Percentiles rank a stretch among this genome's conserved stretches.
These are phyloP conservation scores for Pseudocercospora vitis DNA, from an alignment of 2,329 filamentous ascomycete genomes.

Conservation along the genomic window DNA sequence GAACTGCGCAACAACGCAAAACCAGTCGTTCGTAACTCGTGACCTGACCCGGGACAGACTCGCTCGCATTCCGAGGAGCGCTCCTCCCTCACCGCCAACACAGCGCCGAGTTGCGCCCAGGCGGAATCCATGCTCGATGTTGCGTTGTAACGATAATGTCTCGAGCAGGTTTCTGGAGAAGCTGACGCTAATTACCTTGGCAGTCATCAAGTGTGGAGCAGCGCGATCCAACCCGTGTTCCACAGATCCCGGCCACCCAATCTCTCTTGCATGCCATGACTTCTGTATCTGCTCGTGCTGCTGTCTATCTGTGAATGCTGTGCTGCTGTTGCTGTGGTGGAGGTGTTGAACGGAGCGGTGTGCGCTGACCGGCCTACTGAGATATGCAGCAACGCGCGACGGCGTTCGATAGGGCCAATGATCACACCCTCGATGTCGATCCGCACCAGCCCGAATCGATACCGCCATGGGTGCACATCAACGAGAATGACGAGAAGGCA, in stretches of 20 bases:
- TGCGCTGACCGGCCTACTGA: constrained; percentile 2
- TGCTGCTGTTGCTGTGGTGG: constrained; percentile 1
- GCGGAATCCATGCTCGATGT: too few relatives aligned
- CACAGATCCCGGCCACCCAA: neutral
- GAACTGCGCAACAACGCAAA: too few relatives aligned
- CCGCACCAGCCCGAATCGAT: constrained; percentile 34
- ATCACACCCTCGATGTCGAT: constrained; percentile 23
- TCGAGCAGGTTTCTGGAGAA: neutral
- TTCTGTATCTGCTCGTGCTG: neutral
- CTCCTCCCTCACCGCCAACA: neutral
- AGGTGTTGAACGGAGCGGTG: neutral
- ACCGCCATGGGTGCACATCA: constrained; percentile 40
- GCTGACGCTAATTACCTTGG: neutral
- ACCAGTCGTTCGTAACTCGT: too few relatives aligned
- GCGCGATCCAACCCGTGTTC: too few relatives aligned
- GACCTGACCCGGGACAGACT: too few relatives aligned
- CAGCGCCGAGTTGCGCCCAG: neutral
- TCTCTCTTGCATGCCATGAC: neutral
- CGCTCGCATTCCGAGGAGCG: neutral
- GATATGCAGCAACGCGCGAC: constrained; percentile 30
- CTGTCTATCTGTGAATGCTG: neutral
- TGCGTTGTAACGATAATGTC: too few relatives aligned
- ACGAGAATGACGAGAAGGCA: constrained; percentile 34
- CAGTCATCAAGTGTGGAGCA: too few relatives aligned
- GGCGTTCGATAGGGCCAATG: constrained; percentile 4